Percentiles rank a stretch among this genome's conserved stretches.
Conservation (phyloP, 2,329 filamentous ascomycete genomes). For the Mariannaea sp. region DNA sequence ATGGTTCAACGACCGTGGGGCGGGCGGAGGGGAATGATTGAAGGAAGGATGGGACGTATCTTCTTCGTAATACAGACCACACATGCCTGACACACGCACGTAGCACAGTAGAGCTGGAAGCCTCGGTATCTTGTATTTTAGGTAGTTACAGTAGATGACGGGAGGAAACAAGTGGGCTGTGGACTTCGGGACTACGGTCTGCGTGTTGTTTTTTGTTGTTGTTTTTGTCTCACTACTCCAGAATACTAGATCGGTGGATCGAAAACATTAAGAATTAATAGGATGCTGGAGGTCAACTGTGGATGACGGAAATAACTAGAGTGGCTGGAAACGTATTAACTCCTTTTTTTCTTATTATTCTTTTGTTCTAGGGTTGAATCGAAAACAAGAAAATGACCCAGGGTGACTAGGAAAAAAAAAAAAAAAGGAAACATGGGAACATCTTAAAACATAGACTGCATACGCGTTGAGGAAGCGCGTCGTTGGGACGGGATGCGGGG, state of each 20-base stretch:
- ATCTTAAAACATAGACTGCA: constrained; percentile 8
- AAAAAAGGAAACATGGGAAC: constrained; percentile 1
- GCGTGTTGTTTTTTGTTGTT: constrained; percentile 14
- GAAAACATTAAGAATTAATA: constrained; percentile 7
- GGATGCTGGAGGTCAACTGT: constrained; percentile 21
- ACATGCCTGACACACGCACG: too few relatives aligned
- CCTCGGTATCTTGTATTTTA: too few relatives aligned
- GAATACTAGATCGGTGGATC: constrained; percentile 8
- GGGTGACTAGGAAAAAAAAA: background rate
- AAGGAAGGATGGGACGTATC: background rate
- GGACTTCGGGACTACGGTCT: too few relatives aligned
- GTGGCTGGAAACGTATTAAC: too few relatives aligned
- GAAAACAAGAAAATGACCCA: background rate
- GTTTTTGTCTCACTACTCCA: constrained; percentile 10
- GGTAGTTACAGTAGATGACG: too few relatives aligned
- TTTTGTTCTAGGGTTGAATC: too few relatives aligned
- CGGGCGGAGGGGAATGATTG: constrained; percentile 12
- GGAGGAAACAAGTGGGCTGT: constrained; percentile 5
- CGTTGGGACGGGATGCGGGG: constrained; percentile 28
- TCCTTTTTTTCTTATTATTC: too few relatives aligned
- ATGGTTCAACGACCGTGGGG: constrained; percentile 12
- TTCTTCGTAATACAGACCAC: too few relatives aligned
- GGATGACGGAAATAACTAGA: constrained; percentile 12
- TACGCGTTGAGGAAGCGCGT: constrained; percentile 31
- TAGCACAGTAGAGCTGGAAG: too few relatives aligned